Base-by-base conservation (phyloP, 192 early-diverging fungal genomes). In the Coemansia sp. region DNA sequence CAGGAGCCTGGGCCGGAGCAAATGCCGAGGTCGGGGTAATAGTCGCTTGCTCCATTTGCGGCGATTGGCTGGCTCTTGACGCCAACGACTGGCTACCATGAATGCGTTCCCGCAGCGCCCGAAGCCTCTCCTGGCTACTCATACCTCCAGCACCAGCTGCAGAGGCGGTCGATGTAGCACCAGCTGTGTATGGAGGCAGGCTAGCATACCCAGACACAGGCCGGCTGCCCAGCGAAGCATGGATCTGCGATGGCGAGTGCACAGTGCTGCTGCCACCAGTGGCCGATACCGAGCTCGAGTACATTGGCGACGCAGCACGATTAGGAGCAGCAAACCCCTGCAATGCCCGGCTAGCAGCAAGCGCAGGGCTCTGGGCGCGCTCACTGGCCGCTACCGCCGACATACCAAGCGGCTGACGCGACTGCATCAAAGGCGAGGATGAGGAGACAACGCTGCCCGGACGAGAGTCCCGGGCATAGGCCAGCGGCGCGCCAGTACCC, bases 61-160 rank as follows among this genome's bases (percentile, higher is more conserved):
- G 39, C 5, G 36, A 33, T 11, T 21, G 38, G 36, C 18, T 65
- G 53, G 26, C 43, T 13, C 21, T 46, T 14, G 26, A 10, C 10
- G 51, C 28, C 28, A 34, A 35, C 16, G 69, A n/a, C 23, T 50
- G 59, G 33, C 18, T 62, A 24, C 57, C 51, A 10, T 61, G 50
- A 42, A 79, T 79, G n/a, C 71, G 71, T 39, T 74, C 71, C 9
- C 77, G 71, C 62, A 79, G 26, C 0, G 57, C 59, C 9, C 28
- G 45, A 6, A 79, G 59, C 11, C 72, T 60, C 5, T 66, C 70
- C 59, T 72, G 70, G 20, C 46, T 71, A 51, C 11, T 73, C 48
- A 14, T 48, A 34, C 7, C 61, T 34, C n/a, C 38, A 39, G 14
- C 34, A 13, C 48, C 11, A 60, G 26, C 21, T 26, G 46, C 10